phyloP scores from a whole-genome alignment of 106 monocot genomes.

The Allium cepa region DNA sequence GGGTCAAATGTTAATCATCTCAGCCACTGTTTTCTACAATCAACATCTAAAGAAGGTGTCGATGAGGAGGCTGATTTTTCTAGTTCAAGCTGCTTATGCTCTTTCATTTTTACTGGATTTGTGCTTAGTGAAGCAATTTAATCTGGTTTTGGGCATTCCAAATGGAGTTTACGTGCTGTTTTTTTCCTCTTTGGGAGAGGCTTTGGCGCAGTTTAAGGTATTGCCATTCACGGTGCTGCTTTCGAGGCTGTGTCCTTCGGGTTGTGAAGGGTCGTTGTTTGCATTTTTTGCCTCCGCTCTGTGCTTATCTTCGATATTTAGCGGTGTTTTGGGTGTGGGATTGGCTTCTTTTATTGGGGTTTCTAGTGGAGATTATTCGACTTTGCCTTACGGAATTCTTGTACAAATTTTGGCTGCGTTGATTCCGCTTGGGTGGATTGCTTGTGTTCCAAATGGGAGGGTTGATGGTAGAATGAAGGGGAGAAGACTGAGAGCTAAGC shows the following conservation, averaged over 20 bases:
- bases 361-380: slow-evolving; percentile 41
- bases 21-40: slow-evolving; percentile 47
- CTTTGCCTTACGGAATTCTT: slow-evolving; percentile 45
- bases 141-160: slow-evolving; percentile 58
- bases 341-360: slow-evolving; percentile 55
- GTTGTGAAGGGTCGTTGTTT: slow-evolving; percentile 74
- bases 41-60: slow-evolving; percentile 39
- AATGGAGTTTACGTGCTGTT: slow-evolving; percentile 65
- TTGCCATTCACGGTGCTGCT: slow-evolving; percentile 68
- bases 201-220: slow-evolving; percentile 81
- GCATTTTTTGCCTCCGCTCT: slow-evolving; percentile 74
- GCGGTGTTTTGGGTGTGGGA: slow-evolving; percentile 71
- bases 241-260: slow-evolving; percentile 51
- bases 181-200: slow-evolving; percentile 67
- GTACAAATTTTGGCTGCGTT: slow-evolving; percentile 69
- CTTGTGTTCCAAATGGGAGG: slow-evolving; percentile 31
- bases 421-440: slow-evolving; percentile 48
- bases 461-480: not conserved
- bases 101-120: slow-evolving; percentile 68
- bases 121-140: slow-evolving; percentile 70
- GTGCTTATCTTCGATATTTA: slow-evolving; percentile 62
- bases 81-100: slow-evolving; percentile 56
- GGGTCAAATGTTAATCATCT: slow-evolving; percentile 61
- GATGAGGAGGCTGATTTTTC: slow-evolving; percentile 49
- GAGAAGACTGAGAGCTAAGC: not conserved